Evolutionary conservation across 2,329 filamentous ascomycete species (phyloP).

Genomic region (Akanthomyces uredinophilus): DNA sequence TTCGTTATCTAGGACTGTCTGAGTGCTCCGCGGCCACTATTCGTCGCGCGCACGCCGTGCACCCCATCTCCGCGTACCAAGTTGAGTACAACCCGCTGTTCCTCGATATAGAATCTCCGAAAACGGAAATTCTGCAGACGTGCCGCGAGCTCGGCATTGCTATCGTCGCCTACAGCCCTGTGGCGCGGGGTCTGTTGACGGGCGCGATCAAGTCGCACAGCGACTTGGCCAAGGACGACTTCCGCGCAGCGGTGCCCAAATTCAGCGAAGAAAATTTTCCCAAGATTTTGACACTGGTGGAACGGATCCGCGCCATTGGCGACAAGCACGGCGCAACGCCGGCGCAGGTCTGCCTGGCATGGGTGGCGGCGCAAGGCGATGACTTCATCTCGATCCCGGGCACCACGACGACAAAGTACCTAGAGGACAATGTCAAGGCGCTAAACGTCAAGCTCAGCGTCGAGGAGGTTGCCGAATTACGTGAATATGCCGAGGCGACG

Average conservation of each 20-base stretch:
- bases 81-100: slow-evolving; percentile 50
- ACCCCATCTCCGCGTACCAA: slow-evolving; percentile 46
- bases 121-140: slow-evolving; percentile 45
- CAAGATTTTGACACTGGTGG: slow-evolving; percentile 50
- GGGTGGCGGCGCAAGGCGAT: slow-evolving; percentile 55
- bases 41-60: slow-evolving; percentile 45
- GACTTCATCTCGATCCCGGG: slow-evolving; percentile 56
- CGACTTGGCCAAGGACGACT: slow-evolving; percentile 40
- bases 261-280: slow-evolving; percentile 20
- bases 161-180: slow-evolving; percentile 53
- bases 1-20: slow-evolving; percentile 51
- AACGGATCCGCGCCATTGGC: slow-evolving; percentile 44
- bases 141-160: slow-evolving; percentile 54
- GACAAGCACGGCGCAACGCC: slow-evolving; percentile 49
- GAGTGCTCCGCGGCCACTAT: slow-evolving; percentile 46
- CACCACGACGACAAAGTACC: slow-evolving; percentile 41
- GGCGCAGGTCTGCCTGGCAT: slow-evolving; percentile 56
- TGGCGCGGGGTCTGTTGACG: slow-evolving; percentile 54
- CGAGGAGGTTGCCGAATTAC: slow-evolving; percentile 32
- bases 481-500: slow-evolving; percentile 24
- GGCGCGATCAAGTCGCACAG: slow-evolving; percentile 40
- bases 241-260: slow-evolving; percentile 27
- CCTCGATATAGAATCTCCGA: slow-evolving; percentile 52
- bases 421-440: slow-evolving; percentile 41
- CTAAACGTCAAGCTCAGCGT: slow-evolving; percentile 27